Evolutionary conservation across 164 flowering plant species (phyloP), one percentile per base, ranked within the genome.

Genomic region (Magnolia changhungtana): DNA sequence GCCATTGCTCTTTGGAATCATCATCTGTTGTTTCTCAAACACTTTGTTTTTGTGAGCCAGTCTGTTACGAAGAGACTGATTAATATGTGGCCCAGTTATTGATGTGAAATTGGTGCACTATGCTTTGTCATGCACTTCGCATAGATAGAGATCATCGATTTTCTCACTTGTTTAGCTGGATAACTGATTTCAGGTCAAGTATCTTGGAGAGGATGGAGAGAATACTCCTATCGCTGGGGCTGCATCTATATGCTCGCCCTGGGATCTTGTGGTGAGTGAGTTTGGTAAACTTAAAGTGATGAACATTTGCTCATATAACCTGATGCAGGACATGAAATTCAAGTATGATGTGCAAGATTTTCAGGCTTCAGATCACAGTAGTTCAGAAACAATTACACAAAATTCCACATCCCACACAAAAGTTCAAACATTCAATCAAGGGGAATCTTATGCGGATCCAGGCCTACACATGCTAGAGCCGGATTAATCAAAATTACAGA

Each of bases 231-330:
- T 96, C 81, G 89, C 93, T 50, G 99, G 98, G 65, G 99, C 98
- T 80, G 98, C 75, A 8, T 94, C 97, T 76, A 73, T 96, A 70
- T 90, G 98, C 81, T 88, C 89, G 78, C 99, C 99, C 72, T 96
- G 99, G 99, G 99, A 96, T 83, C 95, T 96, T 76, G 86, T 96
- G 96, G 99, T 95, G 77, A 87, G 99, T 95, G 77, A 87, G 98
- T 88, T 51, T 55, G 18, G 61, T 16, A 16, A 55, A 16, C 61
- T 55, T 55, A 14, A 52, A 52, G 10, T 55, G 61, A 65, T 8
- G 23, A 65, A 18, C 20, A 19, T 37, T 4, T 37, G 45, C 45
- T 37, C 7, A 37, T 37, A 37, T 37, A 37, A 37, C 45, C 5
- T 37, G 27, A 24, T 24, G 27, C 27, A 24, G 27, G 27, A 24